A percentile compares a stretch with the other conserved stretches of the same genome.
Evolutionary conservation across 2,329 filamentous ascomycete genomes (phyloP).

Genomic region (Monilinia aucupariae): DNA sequence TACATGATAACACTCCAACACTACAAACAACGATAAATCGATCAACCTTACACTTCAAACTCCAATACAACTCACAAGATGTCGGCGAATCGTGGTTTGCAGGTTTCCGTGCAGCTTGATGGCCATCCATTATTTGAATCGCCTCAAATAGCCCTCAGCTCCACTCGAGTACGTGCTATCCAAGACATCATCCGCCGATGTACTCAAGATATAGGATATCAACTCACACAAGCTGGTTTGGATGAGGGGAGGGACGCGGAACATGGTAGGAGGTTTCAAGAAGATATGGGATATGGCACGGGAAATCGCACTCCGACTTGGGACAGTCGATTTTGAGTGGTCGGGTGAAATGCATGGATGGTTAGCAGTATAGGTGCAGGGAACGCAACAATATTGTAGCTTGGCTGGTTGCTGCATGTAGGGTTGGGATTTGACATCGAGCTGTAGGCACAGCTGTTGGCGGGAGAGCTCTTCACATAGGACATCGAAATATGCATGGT

Average conservation of each 20-base stretch:
- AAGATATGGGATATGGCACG: background rate
- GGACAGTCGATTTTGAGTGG: background rate
- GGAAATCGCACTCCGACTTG: background rate
- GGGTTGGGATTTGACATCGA: background rate
- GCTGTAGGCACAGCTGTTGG: background rate
- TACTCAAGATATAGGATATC: background rate
- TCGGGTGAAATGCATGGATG: rapidly evolving
- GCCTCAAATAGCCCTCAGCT: background rate
- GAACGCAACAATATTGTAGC: too few species aligned
- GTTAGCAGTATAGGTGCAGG: too few species aligned
- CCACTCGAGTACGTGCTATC: background rate
- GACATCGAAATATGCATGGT: too few species aligned
- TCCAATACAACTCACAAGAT: background rate
- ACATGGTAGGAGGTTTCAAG: background rate
- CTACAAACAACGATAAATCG: background rate
- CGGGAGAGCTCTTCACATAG: background rate
- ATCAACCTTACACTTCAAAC: background rate
- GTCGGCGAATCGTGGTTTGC: background rate
- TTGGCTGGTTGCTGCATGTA: background rate
- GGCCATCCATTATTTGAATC: background rate
- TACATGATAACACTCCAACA: too few species aligned
- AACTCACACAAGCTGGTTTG: background rate
- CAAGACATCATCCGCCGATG: background rate
- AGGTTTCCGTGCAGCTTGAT: background rate
- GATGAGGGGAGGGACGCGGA: background rate